phyloP scores from a whole-genome alignment of 164 flowering plant genomes.

The Tetrastigma voinierianum region DNA sequence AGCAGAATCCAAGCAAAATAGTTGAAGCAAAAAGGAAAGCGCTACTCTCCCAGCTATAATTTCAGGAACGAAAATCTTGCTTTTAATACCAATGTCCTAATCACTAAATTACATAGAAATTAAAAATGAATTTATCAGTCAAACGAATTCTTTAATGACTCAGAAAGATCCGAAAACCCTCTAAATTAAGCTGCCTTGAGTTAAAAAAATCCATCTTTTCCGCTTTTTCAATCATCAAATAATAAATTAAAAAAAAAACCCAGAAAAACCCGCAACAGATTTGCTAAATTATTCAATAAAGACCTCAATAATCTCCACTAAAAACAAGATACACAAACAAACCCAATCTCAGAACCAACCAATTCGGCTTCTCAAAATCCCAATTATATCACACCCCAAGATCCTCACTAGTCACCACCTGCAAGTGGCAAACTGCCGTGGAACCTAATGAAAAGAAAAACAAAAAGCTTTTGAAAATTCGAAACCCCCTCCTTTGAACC shows the following conservation, averaged over 20 bases:
- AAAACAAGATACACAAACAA: neutral
- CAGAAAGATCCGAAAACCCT: constrained; percentile 14
- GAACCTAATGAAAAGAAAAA: neutral
- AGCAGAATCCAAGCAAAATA: constrained; percentile 9
- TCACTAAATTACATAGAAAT: constrained; percentile 20
- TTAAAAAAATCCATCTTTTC: constrained; percentile 24
- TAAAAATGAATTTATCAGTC: constrained; percentile 19
- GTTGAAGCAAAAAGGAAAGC: neutral
- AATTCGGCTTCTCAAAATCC: neutral
- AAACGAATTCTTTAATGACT: constrained; percentile 35
- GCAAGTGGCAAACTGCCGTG: neutral
- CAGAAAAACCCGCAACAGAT: constrained; percentile 20
- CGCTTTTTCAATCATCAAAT: constrained; percentile 22
- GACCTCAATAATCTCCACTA: no score
- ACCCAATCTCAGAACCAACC: neutral
- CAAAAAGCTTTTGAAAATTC: neutral
- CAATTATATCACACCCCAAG: no score
- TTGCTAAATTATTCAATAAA: constrained; percentile 14
- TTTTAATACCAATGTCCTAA: constrained; percentile 23
- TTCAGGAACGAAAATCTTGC: constrained; percentile 15
- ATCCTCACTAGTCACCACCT: neutral
- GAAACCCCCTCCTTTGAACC: constrained; percentile 9
- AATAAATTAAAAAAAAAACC: neutral
- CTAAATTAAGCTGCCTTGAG: constrained; percentile 20
- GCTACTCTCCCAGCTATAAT: constrained; percentile 5